Conservation (phyloP, 2,329 filamentous ascomycete species). For the Colletotrichum chlorophyti region DNA sequence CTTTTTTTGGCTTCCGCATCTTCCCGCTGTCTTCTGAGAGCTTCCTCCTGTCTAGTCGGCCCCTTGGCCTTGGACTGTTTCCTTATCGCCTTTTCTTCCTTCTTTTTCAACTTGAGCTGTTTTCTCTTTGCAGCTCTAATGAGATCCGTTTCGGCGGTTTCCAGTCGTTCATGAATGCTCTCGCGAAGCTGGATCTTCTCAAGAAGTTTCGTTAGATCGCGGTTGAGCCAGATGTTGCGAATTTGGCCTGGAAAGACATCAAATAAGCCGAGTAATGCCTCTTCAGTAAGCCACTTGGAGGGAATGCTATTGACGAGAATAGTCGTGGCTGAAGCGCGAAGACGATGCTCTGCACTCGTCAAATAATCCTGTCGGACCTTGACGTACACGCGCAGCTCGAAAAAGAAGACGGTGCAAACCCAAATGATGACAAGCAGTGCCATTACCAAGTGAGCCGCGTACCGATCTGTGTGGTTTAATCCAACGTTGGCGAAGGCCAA, state of each 20-base stretch:
- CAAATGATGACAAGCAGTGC: conserved; percentile 81
- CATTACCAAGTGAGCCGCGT: conserved; percentile 85
- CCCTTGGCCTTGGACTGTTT: conserved; percentile 56
- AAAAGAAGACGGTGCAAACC: conserved; percentile 86
- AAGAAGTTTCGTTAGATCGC: conserved; percentile 82
- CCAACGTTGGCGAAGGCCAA: conserved; percentile 89
- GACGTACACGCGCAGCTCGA: conserved; percentile 86
- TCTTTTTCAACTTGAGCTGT: conserved; percentile 72
- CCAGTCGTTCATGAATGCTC: conserved; percentile 73
- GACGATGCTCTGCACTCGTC: conserved; percentile 91
- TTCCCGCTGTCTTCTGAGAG: conserved; percentile 52
- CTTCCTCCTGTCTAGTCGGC: conserved; percentile 57
- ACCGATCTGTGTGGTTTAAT: conserved; percentile 68
- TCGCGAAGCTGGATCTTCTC: conserved; percentile 84
- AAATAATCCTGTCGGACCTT: conserved; percentile 93
- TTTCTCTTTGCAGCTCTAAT: conserved; percentile 81
- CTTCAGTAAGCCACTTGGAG: conserved; percentile 84
- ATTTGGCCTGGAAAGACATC: conserved; percentile 97
- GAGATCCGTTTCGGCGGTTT: conserved; percentile 83
- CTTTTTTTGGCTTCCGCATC: conserved; percentile 57
- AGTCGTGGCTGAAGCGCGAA: conserved; percentile 92
- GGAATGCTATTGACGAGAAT: conserved; percentile 93
- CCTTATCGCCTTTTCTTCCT: conserved; percentile 70
- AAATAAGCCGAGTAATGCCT: conserved; percentile 83
- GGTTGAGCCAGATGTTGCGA: conserved; percentile 95